Evolutionary conservation across 306 rosid genomes (phyloP).

Genomic region (Rosa multiflora): DNA sequence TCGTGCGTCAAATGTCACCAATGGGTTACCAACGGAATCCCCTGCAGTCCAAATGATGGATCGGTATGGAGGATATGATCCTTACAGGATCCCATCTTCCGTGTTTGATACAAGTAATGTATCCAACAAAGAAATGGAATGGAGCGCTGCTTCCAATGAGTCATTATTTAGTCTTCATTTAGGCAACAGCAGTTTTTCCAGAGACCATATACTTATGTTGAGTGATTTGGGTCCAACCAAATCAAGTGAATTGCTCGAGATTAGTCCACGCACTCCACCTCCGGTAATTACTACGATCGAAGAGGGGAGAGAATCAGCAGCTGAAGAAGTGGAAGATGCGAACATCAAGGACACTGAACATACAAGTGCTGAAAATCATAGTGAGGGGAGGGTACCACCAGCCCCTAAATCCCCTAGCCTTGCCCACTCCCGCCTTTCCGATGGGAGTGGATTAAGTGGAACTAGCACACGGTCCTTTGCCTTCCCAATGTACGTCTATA

Average conservation of each 20-base stretch:
- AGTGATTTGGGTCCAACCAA: conserved; percentile 35
- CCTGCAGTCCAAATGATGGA: conserved; percentile 66
- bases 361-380: conserved; percentile 11
- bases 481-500: conserved; percentile 60
- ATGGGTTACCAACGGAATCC: conserved; percentile 34
- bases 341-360: conserved; percentile 22
- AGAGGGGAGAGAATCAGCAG: conserved; percentile 19
- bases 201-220: conserved; percentile 32
- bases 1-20: conserved; percentile 22
- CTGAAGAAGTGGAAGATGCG: conserved; percentile 23
- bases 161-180: conserved; percentile 81
- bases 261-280: conserved; percentile 29
- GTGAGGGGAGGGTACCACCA: conserved; percentile 14
- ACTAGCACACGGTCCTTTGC: conserved; percentile 36
- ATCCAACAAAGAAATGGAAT: conserved; percentile 48
- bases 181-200: conserved; percentile 55
- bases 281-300: conserved; percentile 14
- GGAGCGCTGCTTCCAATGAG: conserved; percentile 85
- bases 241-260: conserved; percentile 39
- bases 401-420: conserved; percentile 26
- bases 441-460: conserved; percentile 29
- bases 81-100: conserved; percentile 63
- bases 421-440: conserved; percentile 37
- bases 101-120: conserved; percentile 43
- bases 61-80: conserved; percentile 49